phyloP scores from a whole-genome alignment of 202 grass and related monocot genomes.

The Cymbopogon flexuosus region DNA sequence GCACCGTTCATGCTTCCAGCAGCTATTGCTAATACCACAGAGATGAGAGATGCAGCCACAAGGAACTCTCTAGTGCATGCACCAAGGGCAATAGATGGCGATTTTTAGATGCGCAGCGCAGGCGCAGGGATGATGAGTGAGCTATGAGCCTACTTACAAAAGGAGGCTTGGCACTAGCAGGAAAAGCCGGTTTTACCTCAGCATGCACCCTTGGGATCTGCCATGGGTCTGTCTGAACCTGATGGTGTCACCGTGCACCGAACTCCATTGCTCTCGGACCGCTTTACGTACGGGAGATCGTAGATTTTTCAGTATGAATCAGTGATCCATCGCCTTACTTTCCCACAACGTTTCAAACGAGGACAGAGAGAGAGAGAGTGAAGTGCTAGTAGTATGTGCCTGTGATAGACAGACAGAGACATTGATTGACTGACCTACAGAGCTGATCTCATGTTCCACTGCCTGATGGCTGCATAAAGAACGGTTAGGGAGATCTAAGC shows the following conservation, averaged over 20 bases:
- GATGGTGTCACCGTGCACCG: slow-evolving; percentile 17
- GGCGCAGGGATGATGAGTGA: background rate
- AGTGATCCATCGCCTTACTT: slow-evolving; percentile 11
- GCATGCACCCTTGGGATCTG: background rate
- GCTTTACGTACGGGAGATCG: background rate
- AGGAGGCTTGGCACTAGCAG: background rate
- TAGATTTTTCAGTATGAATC: background rate
- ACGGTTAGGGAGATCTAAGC: slow-evolving; percentile 14
- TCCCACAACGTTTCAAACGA: background rate
- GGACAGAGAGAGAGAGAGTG: background rate
- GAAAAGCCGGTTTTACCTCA: slow-evolving; percentile 21
- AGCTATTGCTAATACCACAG: background rate
- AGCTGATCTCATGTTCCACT: slow-evolving; percentile 17
- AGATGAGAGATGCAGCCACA: background rate
- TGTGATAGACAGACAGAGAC: background rate
- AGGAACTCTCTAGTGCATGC: background rate
- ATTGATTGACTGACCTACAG: background rate
- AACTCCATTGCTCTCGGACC: slow-evolving; percentile 29
- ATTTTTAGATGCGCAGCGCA: background rate
- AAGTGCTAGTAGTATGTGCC: background rate
- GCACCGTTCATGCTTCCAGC: background rate
- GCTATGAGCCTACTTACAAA: background rate
- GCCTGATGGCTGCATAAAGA: background rate
- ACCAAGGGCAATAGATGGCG: background rate
- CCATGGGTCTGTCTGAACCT: background rate